Conservation (phyloP, 1,284 basidiomycete species). For the Leucoagaricus sp. region DNA sequence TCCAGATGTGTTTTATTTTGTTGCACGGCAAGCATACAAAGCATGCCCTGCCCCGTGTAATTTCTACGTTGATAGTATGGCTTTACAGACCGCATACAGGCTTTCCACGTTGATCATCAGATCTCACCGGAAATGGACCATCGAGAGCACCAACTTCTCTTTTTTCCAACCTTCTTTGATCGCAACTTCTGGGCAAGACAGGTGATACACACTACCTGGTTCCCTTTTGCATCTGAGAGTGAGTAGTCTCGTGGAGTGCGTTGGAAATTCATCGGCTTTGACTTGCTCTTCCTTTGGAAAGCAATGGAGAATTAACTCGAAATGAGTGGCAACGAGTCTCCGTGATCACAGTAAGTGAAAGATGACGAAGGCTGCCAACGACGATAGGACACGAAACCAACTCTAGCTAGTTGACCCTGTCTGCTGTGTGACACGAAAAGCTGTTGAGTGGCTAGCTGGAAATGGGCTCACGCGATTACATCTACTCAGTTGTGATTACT, state of each 20-base stretch:
- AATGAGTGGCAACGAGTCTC: not conserved
- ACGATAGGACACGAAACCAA: not conserved
- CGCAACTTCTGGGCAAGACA: not conserved
- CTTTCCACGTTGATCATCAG: slow-evolving; percentile 9
- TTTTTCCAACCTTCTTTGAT: slow-evolving; percentile 4
- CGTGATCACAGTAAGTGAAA: not conserved
- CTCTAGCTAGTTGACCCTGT: not conserved
- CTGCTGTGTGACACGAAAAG: not conserved
- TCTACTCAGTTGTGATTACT: not conserved
- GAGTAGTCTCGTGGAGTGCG: not conserved
- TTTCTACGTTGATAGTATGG: not conserved
- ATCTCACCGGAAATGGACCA: slow-evolving; percentile 4
- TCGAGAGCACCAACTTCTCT: not conserved
- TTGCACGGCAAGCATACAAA: not conserved
- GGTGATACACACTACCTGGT: not conserved
- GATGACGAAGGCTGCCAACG: not conserved
- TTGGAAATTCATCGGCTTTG: not conserved
- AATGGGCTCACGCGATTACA: not conserved
- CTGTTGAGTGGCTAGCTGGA: not conserved
- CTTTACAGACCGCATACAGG: not conserved
- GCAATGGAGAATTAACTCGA: not conserved
- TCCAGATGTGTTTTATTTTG: not conserved
- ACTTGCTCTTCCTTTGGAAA: not conserved
- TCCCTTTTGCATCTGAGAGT: slow-evolving; percentile 1
- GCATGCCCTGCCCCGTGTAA: too few species aligned